Conservation (phyloP, 2,329 filamentous ascomycete species). For the Colletotrichum viniferum region DNA sequence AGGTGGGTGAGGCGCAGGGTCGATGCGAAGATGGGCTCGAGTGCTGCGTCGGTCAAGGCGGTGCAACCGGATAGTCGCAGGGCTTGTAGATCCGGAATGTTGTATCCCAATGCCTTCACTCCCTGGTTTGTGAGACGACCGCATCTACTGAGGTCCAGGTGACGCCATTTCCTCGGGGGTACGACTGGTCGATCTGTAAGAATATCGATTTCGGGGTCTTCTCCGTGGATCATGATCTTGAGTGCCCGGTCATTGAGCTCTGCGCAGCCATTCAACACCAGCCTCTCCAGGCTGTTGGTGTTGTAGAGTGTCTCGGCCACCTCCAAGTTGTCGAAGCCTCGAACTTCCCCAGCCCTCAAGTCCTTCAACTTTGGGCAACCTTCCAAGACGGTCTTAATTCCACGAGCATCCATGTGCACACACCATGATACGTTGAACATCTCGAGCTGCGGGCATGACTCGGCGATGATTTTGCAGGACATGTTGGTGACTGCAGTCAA, state of each 20-base stretch:
- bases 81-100: constrained; percentile 80
- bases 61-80: constrained; percentile 81
- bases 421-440: constrained; percentile 93
- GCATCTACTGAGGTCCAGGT: constrained; percentile 86
- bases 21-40: constrained; percentile 75
- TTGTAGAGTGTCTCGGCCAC: constrained; percentile 78
- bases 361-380: constrained; percentile 77
- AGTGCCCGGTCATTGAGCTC: constrained; percentile 79
- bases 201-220: constrained; percentile 78
- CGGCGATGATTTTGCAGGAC: constrained; percentile 84
- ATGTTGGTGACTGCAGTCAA: constrained; percentile 80
- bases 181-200: constrained; percentile 79
- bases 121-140: constrained; percentile 73
- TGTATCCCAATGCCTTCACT: constrained; percentile 72
- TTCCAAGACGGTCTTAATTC: constrained; percentile 74
- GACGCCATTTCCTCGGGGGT: constrained; percentile 76
- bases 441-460: constrained; percentile 82
- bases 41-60: constrained; percentile 73
- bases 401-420: constrained; percentile 78
- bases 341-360: constrained; percentile 80
- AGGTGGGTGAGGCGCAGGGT: constrained; percentile 81
- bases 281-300: constrained; percentile 80
- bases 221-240: constrained; percentile 75
- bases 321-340: constrained; percentile 75
- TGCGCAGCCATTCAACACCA: constrained; percentile 80